Percentiles rank a stretch among this genome's conserved stretches.
Evolutionary conservation across 1,139 yeast genomes (phyloP).

Genomic region (Saccharomyces hybrid): DNA sequence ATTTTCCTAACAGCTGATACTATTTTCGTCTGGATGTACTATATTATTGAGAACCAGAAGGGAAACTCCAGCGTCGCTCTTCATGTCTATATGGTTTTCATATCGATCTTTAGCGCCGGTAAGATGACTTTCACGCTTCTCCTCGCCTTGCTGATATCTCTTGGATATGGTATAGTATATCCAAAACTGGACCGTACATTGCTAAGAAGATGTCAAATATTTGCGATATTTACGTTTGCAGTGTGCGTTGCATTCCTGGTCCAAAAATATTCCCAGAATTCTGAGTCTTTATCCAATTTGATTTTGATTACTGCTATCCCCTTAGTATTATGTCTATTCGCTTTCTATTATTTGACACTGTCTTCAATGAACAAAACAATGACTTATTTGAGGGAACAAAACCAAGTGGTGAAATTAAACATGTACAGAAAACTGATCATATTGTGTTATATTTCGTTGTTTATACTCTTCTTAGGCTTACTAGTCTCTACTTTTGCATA

Average conservation of each 20-base stretch:
- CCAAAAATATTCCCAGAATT: conserved; percentile 51
- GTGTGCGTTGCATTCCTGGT: conserved; percentile 61
- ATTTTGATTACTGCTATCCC: conserved; percentile 51
- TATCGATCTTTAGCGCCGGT: conserved; percentile 68
- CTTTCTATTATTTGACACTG: conserved; percentile 66
- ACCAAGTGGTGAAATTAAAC: conserved; percentile 78
- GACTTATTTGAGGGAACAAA: conserved; percentile 62
- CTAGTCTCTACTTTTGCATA: conserved; percentile 61
- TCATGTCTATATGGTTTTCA: conserved; percentile 61
- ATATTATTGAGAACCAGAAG: conserved; percentile 63
- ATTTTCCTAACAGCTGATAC: conserved; percentile 77
- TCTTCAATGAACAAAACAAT: conserved; percentile 66
- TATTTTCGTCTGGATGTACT: conserved; percentile 81
- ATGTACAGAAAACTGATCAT: conserved; percentile 74
- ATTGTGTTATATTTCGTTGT: conserved; percentile 57
- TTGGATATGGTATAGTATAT: conserved; percentile 88
- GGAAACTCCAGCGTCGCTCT: conserved; percentile 49
- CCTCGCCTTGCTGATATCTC: conserved; percentile 67
- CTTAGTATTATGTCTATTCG: conserved; percentile 56
- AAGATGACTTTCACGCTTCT: conserved; percentile 83
- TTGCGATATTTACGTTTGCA: conserved; percentile 64
- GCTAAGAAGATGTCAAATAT: conserved; percentile 69
- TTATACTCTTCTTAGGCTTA: conserved; percentile 54
- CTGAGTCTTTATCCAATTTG: conserved; percentile 36
- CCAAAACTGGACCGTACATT: conserved; percentile 65